Evolutionary conservation across 768 basidiomycete genomes (phyloP), one percentile per base, ranked within the genome.

Genomic region (Amanita rubescens): DNA sequence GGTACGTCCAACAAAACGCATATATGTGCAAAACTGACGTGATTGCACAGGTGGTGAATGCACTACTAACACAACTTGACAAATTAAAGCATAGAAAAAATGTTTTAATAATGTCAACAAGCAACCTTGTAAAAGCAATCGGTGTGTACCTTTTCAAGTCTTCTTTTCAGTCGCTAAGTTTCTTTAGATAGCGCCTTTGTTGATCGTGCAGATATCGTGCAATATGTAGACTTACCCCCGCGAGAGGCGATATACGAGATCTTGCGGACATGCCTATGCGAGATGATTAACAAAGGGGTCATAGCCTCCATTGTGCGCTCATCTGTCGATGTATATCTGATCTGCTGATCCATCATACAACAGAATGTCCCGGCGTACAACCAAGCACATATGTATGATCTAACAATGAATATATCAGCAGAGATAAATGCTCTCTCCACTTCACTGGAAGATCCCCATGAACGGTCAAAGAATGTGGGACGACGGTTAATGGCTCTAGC

Each of bases 131-230:
- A 0, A 87, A 91, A 62, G 93, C 96, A 0, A 99, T 99, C 53
- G 94, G 94, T 93, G 56, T 20, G 54, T 42, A 30, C 14, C 3
- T 17, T 5, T 24, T n/a, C 4, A 50, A 27, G 42, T 43, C 45
- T 47, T 8, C 38, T 19, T 41, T 43, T 51, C 10, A 19, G 22
- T 33, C 10, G 6, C 5, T 48, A 32, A 49, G 37, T 37, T 5
- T 41, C 37, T 20, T 9, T 47, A 97, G 95, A 99, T 62, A 84
- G 82, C 47, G 96, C 95, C 3, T 98, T 97, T 65, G 84, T 97
- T 45, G 96, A 98, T 64, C 86, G 96, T 37, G 96, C 95, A 8
- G 96, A 99, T 62, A 93, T 98, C 46, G 82, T 96, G 17, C 94
- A 95, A 73, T 96, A 92, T 62, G 78, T 97, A 17, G 94, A 94